Evolutionary conservation across 163 green algal genomes (phyloP), one percentile per base, ranked within the genome.

Genomic region (Scenedesmus sp.): DNA sequence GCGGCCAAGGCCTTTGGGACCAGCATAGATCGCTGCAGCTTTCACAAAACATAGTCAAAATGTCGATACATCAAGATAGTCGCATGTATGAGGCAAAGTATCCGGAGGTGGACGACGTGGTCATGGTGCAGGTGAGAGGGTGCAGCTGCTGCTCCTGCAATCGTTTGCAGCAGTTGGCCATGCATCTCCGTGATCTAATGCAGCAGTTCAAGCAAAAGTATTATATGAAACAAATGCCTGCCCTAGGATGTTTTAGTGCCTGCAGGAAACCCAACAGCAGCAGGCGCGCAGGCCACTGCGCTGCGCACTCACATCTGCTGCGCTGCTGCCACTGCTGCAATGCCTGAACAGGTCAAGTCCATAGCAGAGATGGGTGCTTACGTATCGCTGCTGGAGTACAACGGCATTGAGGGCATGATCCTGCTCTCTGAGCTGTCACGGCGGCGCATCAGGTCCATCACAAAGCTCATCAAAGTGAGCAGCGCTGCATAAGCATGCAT

Each of bases 331-430:
- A 62, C n/a, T 89, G 82, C 90, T 93, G 70, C 23, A 12, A 46
- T 79, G 70, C 66, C 70, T 79, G 70, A 54, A 60, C 96, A 99
- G 95, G 98, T 99, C 34, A 99, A 99, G 93, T 98, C 95, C 82
- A 99, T 99, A 90, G 98, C 98, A 60, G 98, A 99, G 93, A 99
- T 99, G 98, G 98, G 98, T 54, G 98, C 98, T 8, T 99, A 99
- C 88, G 98, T 99, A 4, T 96, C 94, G 4, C 94, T 99, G 87
- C 96, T 99, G 57, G 98, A 99, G 96, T 99, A 99, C 92, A 98
- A 99, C 90, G 97, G 97, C 93, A 99, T 99, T 70, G 98, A 99
- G 94, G 98, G 98, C 88, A 99, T 99, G 98, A 99, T 99, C 87
- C 94, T 99, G 91, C 96, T 99, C 20, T 99, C 97, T 13, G 98